Evolutionary conservation across 163 green algal species (phyloP), one percentile per base, ranked within the genome.

Genomic region (Scenedesmus sp.): DNA sequence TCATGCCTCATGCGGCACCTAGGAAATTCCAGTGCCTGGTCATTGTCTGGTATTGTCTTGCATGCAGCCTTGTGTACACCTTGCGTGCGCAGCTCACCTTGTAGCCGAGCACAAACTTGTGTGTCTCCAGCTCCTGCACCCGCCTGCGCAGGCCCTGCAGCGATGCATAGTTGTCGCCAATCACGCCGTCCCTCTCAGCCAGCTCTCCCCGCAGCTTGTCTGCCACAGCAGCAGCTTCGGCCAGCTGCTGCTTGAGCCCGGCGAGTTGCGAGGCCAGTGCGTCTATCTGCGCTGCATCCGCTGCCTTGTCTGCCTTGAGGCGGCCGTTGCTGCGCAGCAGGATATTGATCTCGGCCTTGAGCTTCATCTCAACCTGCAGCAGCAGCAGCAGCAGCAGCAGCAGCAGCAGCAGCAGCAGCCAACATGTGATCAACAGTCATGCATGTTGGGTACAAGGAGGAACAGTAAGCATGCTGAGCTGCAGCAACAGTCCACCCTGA

Each of bases 71-170:
- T n/a, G n/a, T n/a, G n/a, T n/a, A n/a, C n/a, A n/a, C n/a, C 54
- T 57, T 18, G 55, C 56, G 20, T 91, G 12, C 23, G 34, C 16
- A 2, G 54, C 82, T 3, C 79, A 96, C 94, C 94, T 96, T 95
- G 93, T 96, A 94, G n/a, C 91, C 90, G 82, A 97, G 88, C 66
- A 97, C 96, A 93, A 95, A 97, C 91, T 96, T 97, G 90, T 97
- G 95, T 86, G 96, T 97, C 90, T 97, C 96, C 74, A 97, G 94
- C 57, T 97, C 96, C 70, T 95, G 93, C 60, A 70, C 52, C 1
- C 57, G 60, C 59, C 90, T 76, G 13, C 70, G 56, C 9, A 90
- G 57, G 4, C 62, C 90, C 57, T 90, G 70, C 52, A 91, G 10
- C 15, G 90, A 64, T 10, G 20, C 76, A 9, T 88, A 82, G 23